Base-by-base conservation (phyloP, 2,329 filamentous ascomycete species). In the Trichoderma sp. region DNA sequence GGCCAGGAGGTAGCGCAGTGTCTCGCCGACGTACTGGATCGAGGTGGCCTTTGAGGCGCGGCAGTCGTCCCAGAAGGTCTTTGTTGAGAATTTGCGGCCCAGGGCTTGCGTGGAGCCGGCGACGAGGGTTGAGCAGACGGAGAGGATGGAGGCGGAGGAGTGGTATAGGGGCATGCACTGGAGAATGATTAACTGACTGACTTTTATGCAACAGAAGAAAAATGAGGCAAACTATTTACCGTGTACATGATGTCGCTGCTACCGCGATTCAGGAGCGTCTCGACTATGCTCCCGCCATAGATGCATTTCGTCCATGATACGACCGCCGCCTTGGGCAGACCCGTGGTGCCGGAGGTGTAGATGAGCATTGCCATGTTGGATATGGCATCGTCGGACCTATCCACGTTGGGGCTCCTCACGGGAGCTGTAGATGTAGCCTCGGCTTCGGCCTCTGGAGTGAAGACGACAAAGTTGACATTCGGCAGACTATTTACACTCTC, bases 151-250 rank as follows among this genome's bases (percentile, higher is more conserved):
- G 14, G 92, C 94, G 0, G 93, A 93, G 52, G 91, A 91, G 81
- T 97, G 94, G 77, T 97, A 97, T 7, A 97, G 84, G 0, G 94
- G 94, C 92, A 97, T 96, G 68, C 90, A 90, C 90, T 92, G 40
- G 33, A 10, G 1, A 13, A 0, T 13, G 16, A 35, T 58, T 37
- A 35, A 7, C 14, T 37, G 29, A 47, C 29, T 19, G 14, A 16
- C 5, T 35, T 35, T 29, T 2, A 5, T 19, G 13, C 53, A 58
- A 52, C 55, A 33, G 53, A 62, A 29, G 37, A 37, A 13, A 13
- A 33, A 31, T 68, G n/a, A 27, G 24, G 14, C 4, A 5, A 29
- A 29, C 33, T 52, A 75, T 83, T 76, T 84, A 91, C 89, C 14
- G 92, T 94, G 76, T 93, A 95, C 76, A 93, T 89, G 40, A 91